A percentile compares a stretch with the other conserved stretches of the same genome.
Evolutionary conservation across 2,329 filamentous ascomycete genomes (phyloP).

Genomic region (Arthrinium phaeospermum): DNA sequence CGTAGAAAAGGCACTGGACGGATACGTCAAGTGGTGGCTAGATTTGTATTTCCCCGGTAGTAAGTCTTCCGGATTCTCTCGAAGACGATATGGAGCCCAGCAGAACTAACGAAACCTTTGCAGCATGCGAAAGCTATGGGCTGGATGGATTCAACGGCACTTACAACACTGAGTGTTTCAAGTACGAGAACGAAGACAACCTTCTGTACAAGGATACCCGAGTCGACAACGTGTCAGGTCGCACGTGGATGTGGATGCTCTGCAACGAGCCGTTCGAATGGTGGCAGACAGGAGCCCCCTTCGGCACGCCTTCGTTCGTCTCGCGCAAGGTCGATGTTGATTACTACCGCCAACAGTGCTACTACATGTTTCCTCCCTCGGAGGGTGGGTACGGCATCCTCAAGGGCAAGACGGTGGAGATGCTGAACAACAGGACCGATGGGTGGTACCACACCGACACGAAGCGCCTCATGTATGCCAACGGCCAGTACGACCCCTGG

Average conservation of each 20-base stretch:
- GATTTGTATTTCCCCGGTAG: conserved; percentile 48
- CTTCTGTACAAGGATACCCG: conserved; percentile 44
- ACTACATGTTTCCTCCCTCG: conserved; percentile 49
- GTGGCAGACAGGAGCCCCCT: conserved; percentile 53
- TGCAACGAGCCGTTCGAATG: conserved; percentile 56
- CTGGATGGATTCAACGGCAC: conserved; percentile 44
- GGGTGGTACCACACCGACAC: conserved; percentile 49
- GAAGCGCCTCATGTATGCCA: conserved; percentile 44
- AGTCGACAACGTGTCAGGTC: conserved; percentile 48
- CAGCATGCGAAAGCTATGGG: conserved; percentile 46
- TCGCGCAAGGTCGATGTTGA: conserved; percentile 43
- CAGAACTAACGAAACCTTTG: not conserved
- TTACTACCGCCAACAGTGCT: conserved; percentile 51
- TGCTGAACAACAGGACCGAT: conserved; percentile 46
- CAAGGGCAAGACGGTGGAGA: conserved; percentile 37
- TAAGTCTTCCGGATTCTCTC: not conserved
- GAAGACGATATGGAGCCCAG: not conserved
- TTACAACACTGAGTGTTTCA: conserved; percentile 53
- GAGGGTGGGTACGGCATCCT: conserved; percentile 42
- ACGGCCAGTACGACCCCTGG: conserved; percentile 50
- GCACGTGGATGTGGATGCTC: conserved; percentile 62
- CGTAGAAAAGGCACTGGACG: conserved; percentile 54
- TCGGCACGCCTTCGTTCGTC: conserved; percentile 45
- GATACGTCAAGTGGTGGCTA: conserved; percentile 56
- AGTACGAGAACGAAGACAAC: conserved; percentile 52